phyloP scores from a whole-genome alignment of 2,329 filamentous ascomycete species.

The Verticillium nubilum region DNA sequence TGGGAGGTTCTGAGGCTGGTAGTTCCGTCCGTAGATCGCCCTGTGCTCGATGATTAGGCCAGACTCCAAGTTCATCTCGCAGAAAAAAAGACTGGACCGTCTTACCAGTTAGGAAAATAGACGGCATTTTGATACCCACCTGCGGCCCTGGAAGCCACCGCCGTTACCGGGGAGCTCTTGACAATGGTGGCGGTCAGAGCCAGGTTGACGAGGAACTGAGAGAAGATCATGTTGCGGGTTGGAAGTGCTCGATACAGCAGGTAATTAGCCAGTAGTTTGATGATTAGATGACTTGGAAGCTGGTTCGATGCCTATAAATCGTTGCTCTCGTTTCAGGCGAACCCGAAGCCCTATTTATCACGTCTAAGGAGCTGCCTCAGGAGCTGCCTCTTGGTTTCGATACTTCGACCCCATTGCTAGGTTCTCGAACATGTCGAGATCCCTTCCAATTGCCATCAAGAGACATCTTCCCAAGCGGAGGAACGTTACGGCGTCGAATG shows the following conservation, averaged over 20 bases:
- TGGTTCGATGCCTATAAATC: too few species aligned
- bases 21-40: not conserved
- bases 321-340: too few species aligned
- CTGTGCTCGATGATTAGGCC: not conserved
- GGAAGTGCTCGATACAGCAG: not conserved
- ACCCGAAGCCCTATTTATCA: too few species aligned
- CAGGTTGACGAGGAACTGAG: not conserved
- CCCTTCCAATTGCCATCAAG: too few species aligned
- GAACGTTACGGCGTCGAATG: not conserved
- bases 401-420: too few species aligned
- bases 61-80: too few species aligned
- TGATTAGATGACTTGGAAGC: too few species aligned
- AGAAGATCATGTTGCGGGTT: not conserved
- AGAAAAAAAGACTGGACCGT: too few species aligned
- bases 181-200: not conserved
- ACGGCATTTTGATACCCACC: not conserved
- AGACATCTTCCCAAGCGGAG: not conserved
- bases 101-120: not conserved
- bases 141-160: not conserved
- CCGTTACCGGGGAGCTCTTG: not conserved
- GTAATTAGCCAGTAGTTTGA: too few species aligned
- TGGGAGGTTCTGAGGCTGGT: not conserved
- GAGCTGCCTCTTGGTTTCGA: too few species aligned
- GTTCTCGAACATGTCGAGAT: too few species aligned
- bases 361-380: too few species aligned